A percentile compares a stretch with the other conserved stretches of the same genome.
Conservation (phyloP, 306 rosid genomes). For the Cucumis cinereus region DNA sequence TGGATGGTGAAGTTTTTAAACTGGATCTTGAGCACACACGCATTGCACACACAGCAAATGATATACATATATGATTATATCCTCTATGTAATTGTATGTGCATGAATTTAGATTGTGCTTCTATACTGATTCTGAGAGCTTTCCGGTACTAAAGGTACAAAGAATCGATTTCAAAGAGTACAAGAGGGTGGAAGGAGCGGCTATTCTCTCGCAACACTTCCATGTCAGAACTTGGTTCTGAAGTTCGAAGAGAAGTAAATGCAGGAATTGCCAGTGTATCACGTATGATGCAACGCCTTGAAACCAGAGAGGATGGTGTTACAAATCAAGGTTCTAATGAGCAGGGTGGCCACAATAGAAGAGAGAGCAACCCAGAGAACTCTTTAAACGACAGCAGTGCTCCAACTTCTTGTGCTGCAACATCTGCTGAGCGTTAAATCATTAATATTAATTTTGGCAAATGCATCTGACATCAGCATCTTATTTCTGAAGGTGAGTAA, state of each 20-base stretch:
- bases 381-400: slow-evolving; percentile 17
- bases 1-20: neutral
- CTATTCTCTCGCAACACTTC: slow-evolving; percentile 55
- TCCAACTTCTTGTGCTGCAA: slow-evolving; percentile 33
- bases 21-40: neutral
- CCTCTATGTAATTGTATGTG: neutral
- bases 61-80: neutral
- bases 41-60: neutral
- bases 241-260: slow-evolving; percentile 46
- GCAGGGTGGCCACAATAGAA: slow-evolving; percentile 20
- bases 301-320: slow-evolving; percentile 29
- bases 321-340: slow-evolving; percentile 22
- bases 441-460: slow-evolving; percentile 17
- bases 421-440: slow-evolving; percentile 31
- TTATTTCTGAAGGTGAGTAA: slow-evolving; percentile 49
- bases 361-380: slow-evolving; percentile 27
- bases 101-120: neutral
- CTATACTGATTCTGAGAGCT: neutral
- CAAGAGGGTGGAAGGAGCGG: slow-evolving; percentile 81
- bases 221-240: slow-evolving; percentile 45
- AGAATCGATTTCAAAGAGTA: slow-evolving; percentile 72
- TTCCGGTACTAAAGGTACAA: slow-evolving; percentile 46
- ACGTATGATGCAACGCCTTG: slow-evolving; percentile 42
- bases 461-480: slow-evolving; percentile 51
- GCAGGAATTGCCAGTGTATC: slow-evolving; percentile 53